Base-by-base conservation (phyloP, 805 yeast species). In the Candida takata region DNA sequence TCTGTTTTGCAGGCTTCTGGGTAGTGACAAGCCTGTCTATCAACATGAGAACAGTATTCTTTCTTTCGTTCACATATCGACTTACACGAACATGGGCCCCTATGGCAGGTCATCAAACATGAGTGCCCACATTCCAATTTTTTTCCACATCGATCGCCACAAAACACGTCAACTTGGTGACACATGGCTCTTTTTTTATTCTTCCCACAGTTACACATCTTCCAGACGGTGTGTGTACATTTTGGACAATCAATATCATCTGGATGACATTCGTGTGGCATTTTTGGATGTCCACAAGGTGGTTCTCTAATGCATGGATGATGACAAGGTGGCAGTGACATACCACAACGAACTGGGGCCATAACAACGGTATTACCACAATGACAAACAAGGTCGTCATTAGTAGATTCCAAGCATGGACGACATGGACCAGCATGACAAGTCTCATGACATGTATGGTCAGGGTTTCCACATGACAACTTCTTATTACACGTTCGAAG, bases 291-390 rank as follows among this genome's bases (percentile, higher is more conserved):
- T 0, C 90, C 95, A 67, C 95, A 85, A 0, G 56, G 45, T 24
- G 64, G 65, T 3, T 48, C 49, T 33, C 84, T 64, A 4, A 63
- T 58, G 57, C 95, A 85, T 42, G 73, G 86, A 41, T 72, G 69
- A 17, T 63, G 65, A 59, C 95, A 85, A 9, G 66, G 67, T 4
- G 81, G 81, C 24, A 83, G 53, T 30, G 58, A 65, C 0, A 84
- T 74, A 11, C 95, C 95, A 61, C 95, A 85, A 44, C 95, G 63
- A 8, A 84, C 85, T 0, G 95, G 95, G 0, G 95, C 95, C 15
- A 68, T 70, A 6, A 85, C 66, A 4, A 82, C 70, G 0, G 95
- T 85, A 43, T 70, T 67, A 3, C 95, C 95, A 63, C 95, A 85
- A 33, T 79, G 70, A 52, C 95, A 85, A 3, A 76, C 72, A 46